Base-by-base conservation (phyloP, 306 rosid genomes). In the Sicyos edulis region DNA sequence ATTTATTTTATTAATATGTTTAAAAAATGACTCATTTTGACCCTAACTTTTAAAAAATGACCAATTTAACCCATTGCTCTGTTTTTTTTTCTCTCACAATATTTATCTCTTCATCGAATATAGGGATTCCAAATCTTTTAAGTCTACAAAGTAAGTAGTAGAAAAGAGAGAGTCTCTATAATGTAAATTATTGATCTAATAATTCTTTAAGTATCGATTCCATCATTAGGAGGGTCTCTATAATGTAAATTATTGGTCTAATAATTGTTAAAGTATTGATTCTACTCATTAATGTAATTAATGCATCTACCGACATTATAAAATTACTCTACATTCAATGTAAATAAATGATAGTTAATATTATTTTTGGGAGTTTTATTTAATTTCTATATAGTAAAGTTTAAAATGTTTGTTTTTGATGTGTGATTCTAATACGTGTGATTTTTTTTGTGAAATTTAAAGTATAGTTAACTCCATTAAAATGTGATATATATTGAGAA, bases 61-160 rank as follows among this genome's bases (percentile, higher is more conserved):
- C 32, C 32, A 1, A 26, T 26, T 26, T 26, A 26, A 26, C 32
- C 32, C 1, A 26, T 26, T 26, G 32, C 32, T 26, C 40, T 34
- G 0, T 40, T 40, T 40, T 40, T 8, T 10, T 40, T 10, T 40
- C 45, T 5, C 10, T n/a, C n/a, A n/a, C n/a, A 40, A 40, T 7
- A 40, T 40, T 40, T 40, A 40, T 6, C 9, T 40, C 45, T 40
- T 82, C 85, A 91, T 87, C 51, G 87, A 61, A 75, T 80, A 57
- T 16, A 47, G 95, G 86, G 82, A 74, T 86, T 79, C 75, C 45
- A 40, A 40, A 3, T 40, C 10, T 40, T 5, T 0, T 40, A 40
- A 40, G 45, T 40, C 40, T 34, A 34, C 40, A 34, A 34, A 34
- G 40, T 34, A 4, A 4, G 5, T n/a, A n/a, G n/a, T n/a, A n/a